These are phyloP conservation scores for Achaetomium macrosporum DNA, from an alignment of 2,329 filamentous ascomycete species.

Conservation along the genomic window DNA sequence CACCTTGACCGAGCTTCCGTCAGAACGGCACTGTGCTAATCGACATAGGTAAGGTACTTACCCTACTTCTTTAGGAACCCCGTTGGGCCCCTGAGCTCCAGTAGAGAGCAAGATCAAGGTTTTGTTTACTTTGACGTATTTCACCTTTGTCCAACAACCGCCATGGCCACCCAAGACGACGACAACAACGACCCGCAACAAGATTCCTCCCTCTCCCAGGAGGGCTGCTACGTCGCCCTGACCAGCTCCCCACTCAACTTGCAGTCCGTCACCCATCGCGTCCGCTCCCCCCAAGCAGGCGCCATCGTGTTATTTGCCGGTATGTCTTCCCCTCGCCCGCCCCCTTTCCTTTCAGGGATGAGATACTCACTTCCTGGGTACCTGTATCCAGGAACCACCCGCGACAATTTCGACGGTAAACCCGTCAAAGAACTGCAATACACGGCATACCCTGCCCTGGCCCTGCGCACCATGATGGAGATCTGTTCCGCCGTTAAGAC, in stretches of 20 bases:
- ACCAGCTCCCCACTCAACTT: conserved; percentile 57
- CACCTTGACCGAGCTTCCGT: too few relatives aligned
- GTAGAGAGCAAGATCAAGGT: background rate
- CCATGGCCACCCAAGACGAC: conserved; percentile 2
- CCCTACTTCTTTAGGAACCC: too few relatives aligned
- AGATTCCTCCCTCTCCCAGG: conserved; percentile 42
- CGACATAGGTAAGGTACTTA: too few relatives aligned
- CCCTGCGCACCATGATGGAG: conserved; percentile 60
- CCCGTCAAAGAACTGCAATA: conserved; percentile 72
- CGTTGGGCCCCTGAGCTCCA: background rate
- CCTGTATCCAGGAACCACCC: conserved; percentile 60
- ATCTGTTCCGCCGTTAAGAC: conserved; percentile 54
- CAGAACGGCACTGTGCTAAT: too few relatives aligned
- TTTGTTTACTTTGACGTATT: background rate
- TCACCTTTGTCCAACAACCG: conserved; percentile 1
- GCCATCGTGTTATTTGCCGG: conserved; percentile 74
- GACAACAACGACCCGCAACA: conserved; percentile 33
- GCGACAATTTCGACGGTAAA: conserved; percentile 66
- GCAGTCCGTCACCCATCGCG: conserved; percentile 53
- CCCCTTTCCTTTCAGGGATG: conserved; percentile 19
- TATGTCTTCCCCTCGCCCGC: conserved; percentile 24
- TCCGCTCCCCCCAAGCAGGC: conserved; percentile 67
- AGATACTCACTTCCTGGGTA: too few relatives aligned
- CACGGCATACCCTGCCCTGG: conserved; percentile 64
- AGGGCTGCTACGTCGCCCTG: conserved; percentile 60